phyloP scores from a whole-genome alignment of 2,329 filamentous ascomycete species.

The Stagonosporopsis tanaceti region DNA sequence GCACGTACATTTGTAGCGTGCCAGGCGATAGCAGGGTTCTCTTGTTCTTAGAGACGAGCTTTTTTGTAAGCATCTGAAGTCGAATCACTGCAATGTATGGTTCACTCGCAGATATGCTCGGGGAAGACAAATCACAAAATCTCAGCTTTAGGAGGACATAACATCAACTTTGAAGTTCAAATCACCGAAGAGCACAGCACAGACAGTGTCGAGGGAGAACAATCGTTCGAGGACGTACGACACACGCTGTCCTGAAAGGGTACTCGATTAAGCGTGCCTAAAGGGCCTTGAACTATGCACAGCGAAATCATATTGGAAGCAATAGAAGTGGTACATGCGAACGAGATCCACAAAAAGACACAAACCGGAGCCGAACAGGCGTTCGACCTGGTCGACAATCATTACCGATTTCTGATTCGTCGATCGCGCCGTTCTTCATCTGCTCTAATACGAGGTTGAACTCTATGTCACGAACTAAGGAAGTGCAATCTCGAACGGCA shows the following conservation, averaged over 20 bases:
- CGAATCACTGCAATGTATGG: too few species aligned
- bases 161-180: too few species aligned
- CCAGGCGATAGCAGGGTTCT: too few species aligned
- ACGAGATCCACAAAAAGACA: background rate
- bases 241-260: background rate
- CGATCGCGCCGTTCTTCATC: background rate
- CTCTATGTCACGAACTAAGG: slow-evolving; percentile 2
- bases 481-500: slow-evolving; percentile 7
- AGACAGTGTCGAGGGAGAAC: too few species aligned
- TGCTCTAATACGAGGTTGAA: slow-evolving; percentile 6
- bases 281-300: background rate
- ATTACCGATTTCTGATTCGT: background rate
- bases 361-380: background rate
- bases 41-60: too few species aligned
- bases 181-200: too few species aligned
- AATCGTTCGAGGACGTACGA: too few species aligned
- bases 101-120: too few species aligned
- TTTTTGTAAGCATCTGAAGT: too few species aligned
- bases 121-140: too few species aligned
- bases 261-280: background rate
- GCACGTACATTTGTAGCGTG: too few species aligned
- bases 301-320: background rate
- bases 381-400: background rate
- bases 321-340: background rate
- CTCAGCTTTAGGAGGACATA: too few species aligned